A percentile compares a stretch with the other conserved stretches of the same genome.
Conservation (phyloP, 352 stramenopile genomes). For the Thraustotheca clavata region DNA sequence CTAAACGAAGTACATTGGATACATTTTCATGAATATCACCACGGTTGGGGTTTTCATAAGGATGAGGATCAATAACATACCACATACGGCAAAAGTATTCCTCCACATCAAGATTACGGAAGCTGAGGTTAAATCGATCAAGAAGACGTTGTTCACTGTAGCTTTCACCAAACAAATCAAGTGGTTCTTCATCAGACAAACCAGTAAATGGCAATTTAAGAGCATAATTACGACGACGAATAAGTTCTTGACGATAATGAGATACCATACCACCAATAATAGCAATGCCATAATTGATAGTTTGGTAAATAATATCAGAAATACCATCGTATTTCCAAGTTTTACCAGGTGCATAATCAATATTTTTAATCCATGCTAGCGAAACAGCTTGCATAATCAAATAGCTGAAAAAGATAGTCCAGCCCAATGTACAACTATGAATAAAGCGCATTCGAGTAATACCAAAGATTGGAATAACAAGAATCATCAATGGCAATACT, state of each 20-base stretch:
- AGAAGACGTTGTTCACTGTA: conserved; percentile 63
- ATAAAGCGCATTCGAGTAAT: conserved; percentile 77
- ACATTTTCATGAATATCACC: conserved; percentile 60
- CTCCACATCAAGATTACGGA: conserved; percentile 61
- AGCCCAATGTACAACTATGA: conserved; percentile 59
- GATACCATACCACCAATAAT: conserved; percentile 78
- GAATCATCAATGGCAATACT: conserved; percentile 64
- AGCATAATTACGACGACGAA: conserved; percentile 67
- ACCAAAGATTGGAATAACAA: conserved; percentile 78
- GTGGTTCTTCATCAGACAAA: conserved; percentile 46
- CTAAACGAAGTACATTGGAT: conserved; percentile 67
- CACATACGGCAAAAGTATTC: conserved; percentile 77
- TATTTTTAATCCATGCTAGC: conserved; percentile 21
- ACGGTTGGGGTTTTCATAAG: conserved; percentile 75
- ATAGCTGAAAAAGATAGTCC: conserved; percentile 62
- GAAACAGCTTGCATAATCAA: conserved; percentile 50
- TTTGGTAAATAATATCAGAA: conserved; percentile 72
- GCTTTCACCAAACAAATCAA: conserved; percentile 56
- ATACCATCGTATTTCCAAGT: conserved; percentile 45
- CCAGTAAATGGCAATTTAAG: conserved; percentile 66
- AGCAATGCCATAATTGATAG: conserved; percentile 73
- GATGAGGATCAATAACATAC: conserved; percentile 81
- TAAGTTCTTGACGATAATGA: conserved; percentile 70
- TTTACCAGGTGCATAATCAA: conserved; percentile 24
- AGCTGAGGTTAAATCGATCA: conserved; percentile 56